A percentile compares a stretch with the other conserved stretches of the same genome.
Conservation (phyloP, 2,329 filamentous ascomycete species). For the Mollisiaceae sp. region DNA sequence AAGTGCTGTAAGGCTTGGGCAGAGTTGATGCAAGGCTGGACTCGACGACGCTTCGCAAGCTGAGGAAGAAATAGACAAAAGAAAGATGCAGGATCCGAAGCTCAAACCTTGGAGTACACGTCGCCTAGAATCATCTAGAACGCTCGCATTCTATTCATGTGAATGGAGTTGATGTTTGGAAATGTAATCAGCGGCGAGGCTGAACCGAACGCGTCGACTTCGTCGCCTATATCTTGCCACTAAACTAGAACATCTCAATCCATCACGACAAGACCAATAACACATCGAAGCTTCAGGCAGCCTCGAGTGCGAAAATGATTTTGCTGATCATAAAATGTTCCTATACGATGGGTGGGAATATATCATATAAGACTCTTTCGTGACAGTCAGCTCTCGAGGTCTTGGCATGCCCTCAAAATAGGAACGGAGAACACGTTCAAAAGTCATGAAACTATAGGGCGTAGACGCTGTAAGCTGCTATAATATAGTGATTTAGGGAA, state of each 20-base stretch:
- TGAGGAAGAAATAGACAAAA: background rate
- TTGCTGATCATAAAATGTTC: background rate
- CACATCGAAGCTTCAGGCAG: background rate
- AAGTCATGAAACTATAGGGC: too few relatives aligned
- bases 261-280: background rate
- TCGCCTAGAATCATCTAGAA: slow-evolving; percentile 5
- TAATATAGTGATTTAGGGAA: too few relatives aligned
- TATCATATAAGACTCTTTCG: too few relatives aligned
- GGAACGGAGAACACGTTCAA: too few relatives aligned
- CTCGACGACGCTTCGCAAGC: background rate
- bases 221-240: slow-evolving; percentile 5
- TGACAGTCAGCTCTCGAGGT: too few relatives aligned
- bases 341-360: background rate
- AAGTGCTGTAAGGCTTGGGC: background rate
- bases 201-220: slow-evolving; percentile 3
- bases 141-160: background rate
- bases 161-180: background rate
- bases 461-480: too few relatives aligned
- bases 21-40: background rate
- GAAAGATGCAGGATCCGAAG: background rate
- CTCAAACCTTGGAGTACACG: background rate
- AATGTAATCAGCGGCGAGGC: slow-evolving; percentile 8
- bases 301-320: background rate
- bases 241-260: background rate
- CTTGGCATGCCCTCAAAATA: too few relatives aligned